A percentile compares a stretch with the other conserved stretches of the same genome.
phyloP scores from a whole-genome alignment of 257 asterid species.

The Plectranthus barbatus region DNA sequence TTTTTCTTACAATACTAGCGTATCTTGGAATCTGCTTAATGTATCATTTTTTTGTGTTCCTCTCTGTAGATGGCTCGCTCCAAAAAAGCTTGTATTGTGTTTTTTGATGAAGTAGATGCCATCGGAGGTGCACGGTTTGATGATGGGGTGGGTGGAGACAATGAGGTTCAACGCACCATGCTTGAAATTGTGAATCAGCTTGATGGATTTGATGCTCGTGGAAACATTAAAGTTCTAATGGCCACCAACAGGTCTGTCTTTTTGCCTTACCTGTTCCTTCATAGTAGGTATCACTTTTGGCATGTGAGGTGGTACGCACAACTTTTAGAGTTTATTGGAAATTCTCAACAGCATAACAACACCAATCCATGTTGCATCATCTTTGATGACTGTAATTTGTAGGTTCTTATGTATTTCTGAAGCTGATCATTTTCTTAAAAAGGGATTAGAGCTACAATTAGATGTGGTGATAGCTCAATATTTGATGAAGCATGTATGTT shows the following conservation, averaged over 20 bases:
- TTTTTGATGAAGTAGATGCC: conserved; percentile 95
- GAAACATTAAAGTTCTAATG: conserved; percentile 95
- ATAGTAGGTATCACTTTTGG: not conserved
- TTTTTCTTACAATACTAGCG: not conserved
- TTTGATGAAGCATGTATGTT: not conserved
- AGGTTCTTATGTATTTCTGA: not conserved
- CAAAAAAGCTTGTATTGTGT: conserved; percentile 94
- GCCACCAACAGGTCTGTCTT: conserved; percentile 77
- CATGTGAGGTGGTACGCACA: not conserved
- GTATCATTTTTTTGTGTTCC: not conserved
- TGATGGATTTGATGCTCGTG: conserved; percentile 99
- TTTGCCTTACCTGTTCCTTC: not conserved
- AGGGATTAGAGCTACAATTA: not conserved
- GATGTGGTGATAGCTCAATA: not conserved
- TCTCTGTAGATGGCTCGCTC: conserved; percentile 93
- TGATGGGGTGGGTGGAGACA: conserved; percentile 97
- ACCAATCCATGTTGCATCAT: not conserved
- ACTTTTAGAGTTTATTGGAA: not conserved
- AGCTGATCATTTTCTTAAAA: not conserved
- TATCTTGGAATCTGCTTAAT: not conserved
- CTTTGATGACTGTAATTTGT: not conserved
- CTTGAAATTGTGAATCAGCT: conserved; percentile 97
- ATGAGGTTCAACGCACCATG: conserved; percentile 98
- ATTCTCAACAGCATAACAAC: not conserved
- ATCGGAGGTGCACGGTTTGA: conserved; percentile 98